These are phyloP conservation scores for Scleroderma citrinum DNA, from an alignment of 768 basidiomycete genomes.

Conservation along the genomic window DNA sequence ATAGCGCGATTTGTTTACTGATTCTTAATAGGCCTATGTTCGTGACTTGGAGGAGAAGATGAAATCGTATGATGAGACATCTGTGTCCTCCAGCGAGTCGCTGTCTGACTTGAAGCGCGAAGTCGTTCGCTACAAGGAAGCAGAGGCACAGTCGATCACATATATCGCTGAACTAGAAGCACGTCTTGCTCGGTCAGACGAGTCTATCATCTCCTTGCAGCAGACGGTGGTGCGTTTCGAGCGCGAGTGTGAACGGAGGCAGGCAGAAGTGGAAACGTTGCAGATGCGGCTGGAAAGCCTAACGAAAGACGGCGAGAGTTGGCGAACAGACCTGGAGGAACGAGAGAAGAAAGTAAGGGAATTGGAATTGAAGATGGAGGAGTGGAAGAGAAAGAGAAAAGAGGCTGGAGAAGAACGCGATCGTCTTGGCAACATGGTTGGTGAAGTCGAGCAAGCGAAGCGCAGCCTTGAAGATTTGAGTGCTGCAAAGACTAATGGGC, in stretches of 20 bases:
- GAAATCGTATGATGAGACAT: conserved; percentile 76
- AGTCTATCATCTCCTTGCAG: conserved; percentile 64
- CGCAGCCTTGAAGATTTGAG: conserved; percentile 51
- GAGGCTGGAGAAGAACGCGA: conserved; percentile 60
- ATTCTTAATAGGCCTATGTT: conserved; percentile 70
- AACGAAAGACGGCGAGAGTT: conserved; percentile 69
- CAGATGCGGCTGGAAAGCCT: conserved; percentile 67
- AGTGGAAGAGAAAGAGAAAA: conserved; percentile 69
- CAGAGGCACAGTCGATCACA: conserved; percentile 61
- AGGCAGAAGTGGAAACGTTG: conserved; percentile 63
- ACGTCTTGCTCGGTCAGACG: conserved; percentile 72
- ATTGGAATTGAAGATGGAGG: conserved; percentile 72
- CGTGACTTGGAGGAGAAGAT: conserved; percentile 92
- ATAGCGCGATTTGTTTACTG: background rate
- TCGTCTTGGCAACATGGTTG: conserved; percentile 62
- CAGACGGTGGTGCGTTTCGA: conserved; percentile 74
- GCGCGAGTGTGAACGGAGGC: conserved; percentile 65
- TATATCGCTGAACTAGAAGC: conserved; percentile 87
- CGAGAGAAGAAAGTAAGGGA: conserved; percentile 71
- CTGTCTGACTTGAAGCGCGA: conserved; percentile 82
- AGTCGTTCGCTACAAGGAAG: conserved; percentile 68
- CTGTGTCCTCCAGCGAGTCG: conserved; percentile 68
- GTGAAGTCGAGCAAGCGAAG: conserved; percentile 65
- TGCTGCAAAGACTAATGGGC: conserved; percentile 23
- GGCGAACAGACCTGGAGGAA: conserved; percentile 79